These are phyloP conservation scores for Wickerhamomyces hampshirensis DNA, from an alignment of 805 yeast species.

Conservation along the genomic window DNA sequence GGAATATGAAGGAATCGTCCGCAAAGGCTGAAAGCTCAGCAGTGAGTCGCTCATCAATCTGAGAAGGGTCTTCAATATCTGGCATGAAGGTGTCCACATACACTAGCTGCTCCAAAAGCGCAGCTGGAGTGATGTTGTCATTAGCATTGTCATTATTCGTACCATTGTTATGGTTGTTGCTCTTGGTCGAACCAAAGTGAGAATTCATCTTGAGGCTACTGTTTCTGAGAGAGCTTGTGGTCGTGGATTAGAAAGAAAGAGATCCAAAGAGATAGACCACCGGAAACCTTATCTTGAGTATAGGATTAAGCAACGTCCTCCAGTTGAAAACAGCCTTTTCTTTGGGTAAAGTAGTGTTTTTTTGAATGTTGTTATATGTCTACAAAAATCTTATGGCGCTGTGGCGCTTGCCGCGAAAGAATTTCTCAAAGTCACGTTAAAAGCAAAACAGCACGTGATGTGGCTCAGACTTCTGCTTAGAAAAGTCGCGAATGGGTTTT, in stretches of 20 bases:
- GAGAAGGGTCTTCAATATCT: slow-evolving; percentile 36
- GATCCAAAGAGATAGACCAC: too few species aligned
- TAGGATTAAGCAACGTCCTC: too few species aligned
- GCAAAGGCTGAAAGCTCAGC: slow-evolving; percentile 79
- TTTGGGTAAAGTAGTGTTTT: too few species aligned
- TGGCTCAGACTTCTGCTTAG: too few species aligned
- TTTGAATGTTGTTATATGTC: too few species aligned
- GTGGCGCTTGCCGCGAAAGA: not conserved
- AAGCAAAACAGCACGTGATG: not conserved
- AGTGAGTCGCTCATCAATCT: slow-evolving; percentile 47
- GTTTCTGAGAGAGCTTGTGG: too few species aligned
- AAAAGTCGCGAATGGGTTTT: too few species aligned
- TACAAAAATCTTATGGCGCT: not conserved
- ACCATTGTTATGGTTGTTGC: not conserved
- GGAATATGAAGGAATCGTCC: slow-evolving; percentile 73
- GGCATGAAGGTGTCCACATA: slow-evolving; percentile 75
- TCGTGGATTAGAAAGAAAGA: too few species aligned
- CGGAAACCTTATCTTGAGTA: too few species aligned
- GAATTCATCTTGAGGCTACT: too few species aligned
- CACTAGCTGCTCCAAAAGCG: slow-evolving; percentile 67
- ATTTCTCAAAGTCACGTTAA: not conserved
- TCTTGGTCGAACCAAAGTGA: too few species aligned
- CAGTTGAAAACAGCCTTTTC: too few species aligned
- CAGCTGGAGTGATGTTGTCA: slow-evolving; percentile 32
- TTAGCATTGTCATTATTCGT: slow-evolving; percentile 1